Base-by-base conservation (phyloP, 1,284 basidiomycete species). In the Anthracocystis panici-leucophaei region DNA sequence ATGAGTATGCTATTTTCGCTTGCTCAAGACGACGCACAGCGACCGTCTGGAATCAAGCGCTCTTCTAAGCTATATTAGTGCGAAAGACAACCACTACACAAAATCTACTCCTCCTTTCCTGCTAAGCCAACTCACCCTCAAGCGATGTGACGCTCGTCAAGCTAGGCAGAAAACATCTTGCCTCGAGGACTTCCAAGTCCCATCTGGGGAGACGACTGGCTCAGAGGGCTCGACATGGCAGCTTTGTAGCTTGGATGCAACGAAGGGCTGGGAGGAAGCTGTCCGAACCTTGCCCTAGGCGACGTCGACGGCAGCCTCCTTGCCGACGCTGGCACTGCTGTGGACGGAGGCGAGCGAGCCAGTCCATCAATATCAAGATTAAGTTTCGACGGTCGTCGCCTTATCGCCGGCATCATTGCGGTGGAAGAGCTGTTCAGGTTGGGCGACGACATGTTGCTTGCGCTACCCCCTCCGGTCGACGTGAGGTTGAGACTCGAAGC, bases 181-280 rank as follows among this genome's bases (percentile, higher is more conserved):
- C 65, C 57, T 48, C 63, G 54, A 16, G 62, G 68, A 53, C 59
- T 66, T 12, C 56, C 63, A 44, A 66, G 41, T 8, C 33, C 63
- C 62, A 65, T 59, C 38, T 63, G 49, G 14, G 69, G 64, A 41
- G 66, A 66, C 20, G 49, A 49, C 56, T 53, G 46, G 20, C 45
- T 58, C 40, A 72, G 29, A 40, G 59, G 56, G 45, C 56, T 72
- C 29, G 55, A 62, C 29, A 59, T 38, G 7, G 56, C 40, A 11
- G 64, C 46, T 46, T 66, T 72, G 46, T 66, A 72, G 44, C 56
- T 72, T 35, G 69, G 55, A 31, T 66, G 69, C n/a, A 72, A 38
- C 20, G 55, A 62, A 12, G 69, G 64, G 18, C 50, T 50, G 8
- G 69, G 69, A 8, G 64, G 69, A 31, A 66, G 44, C 52, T 63